Conservation (phyloP, 2,329 filamentous ascomycete genomes). For the Aspergillus sp. region DNA sequence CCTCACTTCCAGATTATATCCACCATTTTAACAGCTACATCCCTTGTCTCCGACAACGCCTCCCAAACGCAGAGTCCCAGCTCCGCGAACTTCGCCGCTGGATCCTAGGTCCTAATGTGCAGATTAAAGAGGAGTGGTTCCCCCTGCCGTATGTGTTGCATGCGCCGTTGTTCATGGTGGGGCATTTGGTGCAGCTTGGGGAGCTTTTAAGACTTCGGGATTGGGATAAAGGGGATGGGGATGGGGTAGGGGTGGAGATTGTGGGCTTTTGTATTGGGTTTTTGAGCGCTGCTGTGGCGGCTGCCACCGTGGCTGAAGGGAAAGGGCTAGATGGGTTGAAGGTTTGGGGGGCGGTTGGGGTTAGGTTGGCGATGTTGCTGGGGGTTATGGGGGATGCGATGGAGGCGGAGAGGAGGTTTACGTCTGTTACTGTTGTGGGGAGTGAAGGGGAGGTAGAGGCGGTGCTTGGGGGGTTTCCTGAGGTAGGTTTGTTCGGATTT, state of each 20-base stretch:
- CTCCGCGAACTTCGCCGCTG: constrained; percentile 13
- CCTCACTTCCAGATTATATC: constrained; percentile 18
- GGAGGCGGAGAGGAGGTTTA: constrained; percentile 17
- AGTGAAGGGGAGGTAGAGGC: neutral
- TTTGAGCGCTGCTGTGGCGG: constrained; percentile 17
- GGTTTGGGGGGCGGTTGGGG: constrained; percentile 14
- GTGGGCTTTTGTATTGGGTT: constrained; percentile 25
- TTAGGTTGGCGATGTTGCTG: constrained; percentile 17
- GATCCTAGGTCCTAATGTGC: constrained; percentile 12
- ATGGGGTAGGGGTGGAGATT: constrained; percentile 6
- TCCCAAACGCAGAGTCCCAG: constrained; percentile 6
- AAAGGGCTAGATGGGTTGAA: neutral
- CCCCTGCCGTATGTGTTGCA: constrained; percentile 21
- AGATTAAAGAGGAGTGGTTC: constrained; percentile 12
- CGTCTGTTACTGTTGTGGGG: constrained; percentile 15
- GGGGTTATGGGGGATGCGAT: constrained; percentile 20
- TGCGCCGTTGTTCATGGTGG: constrained; percentile 22
- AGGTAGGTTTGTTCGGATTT: constrained; percentile 2
- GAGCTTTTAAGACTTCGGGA: neutral
- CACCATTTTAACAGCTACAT: constrained; percentile 7
- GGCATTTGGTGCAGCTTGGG: constrained; percentile 19
- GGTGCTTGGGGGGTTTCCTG: constrained; percentile 7
- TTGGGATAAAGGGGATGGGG: too few species aligned
- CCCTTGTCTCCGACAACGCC: neutral
- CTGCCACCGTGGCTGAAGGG: neutral